Base-by-base conservation (phyloP, 768 basidiomycete species). In the Tricholoma matsutake region DNA sequence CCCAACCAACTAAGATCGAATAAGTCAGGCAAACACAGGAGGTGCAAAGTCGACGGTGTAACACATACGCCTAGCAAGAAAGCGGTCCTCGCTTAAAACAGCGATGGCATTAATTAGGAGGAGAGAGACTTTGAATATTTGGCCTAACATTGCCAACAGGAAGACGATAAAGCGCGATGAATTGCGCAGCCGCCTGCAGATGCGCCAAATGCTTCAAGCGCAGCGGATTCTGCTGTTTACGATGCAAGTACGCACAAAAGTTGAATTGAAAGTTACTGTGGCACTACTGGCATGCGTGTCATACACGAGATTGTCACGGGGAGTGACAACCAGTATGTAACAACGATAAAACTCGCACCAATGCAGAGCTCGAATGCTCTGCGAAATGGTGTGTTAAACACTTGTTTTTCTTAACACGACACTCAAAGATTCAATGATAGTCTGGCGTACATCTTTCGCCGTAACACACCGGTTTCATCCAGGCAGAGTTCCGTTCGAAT, bases 31-130 rank as follows among this genome's bases (percentile, higher is more conserved):
- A 60, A 62, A 39, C 35, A 35, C 37, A 56, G 18, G 31, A 41
- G 54, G 34, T 51, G 25, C 29, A 37, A 22, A 29, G 54, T 41
- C 55, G 58, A 43, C 59, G 28, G 60, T 60, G 8, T 25, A 54
- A 41, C 60, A 82, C 90, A 67, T 71, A 96, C 95, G 94, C 71
- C 88, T 81, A 20, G 94, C 90, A 58, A 99, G 87, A 76, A 99
- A 99, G 6, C 96, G 85, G 68, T 99, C 96, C 75, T 99, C 96
- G 69, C 88, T 96, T 63, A 99, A 81, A 60, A 99, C 88, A 7
- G 96, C 96, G 73, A 98, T 86, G 49, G 95, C 93, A 73, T 99
- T 98, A 67, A 95, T 86, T 71, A 98, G 79, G 45, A 99, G 86
- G 22, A 99, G 81, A 25, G 86, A 79, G 59, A 94, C 89, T 79